Evolutionary conservation across 2,329 filamentous ascomycete genomes (phyloP), one percentile per base, ranked within the genome.

Genomic region (Aspergillus floridensis): DNA sequence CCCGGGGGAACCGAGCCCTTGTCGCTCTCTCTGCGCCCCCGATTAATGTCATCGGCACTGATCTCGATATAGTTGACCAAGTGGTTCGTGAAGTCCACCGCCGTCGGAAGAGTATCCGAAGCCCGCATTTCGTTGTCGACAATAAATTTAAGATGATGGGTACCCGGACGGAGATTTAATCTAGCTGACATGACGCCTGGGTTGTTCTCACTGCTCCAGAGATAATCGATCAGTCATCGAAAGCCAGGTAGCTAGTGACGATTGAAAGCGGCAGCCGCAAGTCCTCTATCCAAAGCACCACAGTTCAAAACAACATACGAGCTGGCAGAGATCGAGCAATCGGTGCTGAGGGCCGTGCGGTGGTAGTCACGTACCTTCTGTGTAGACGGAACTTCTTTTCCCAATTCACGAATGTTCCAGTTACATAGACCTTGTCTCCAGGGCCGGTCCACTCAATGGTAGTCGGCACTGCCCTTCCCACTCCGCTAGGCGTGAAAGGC

Each of bases 51-150:
- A 58, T 92, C 88, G 38, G 91, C 86, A 68, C 85, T 91, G 63
- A 98, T 90, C 79, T 99, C 95, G 71, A 99, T 91, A 74, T 98
- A 99, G 78, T 99, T 99, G 77, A 99, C 93, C 19, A 99, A 82
- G 72, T 96, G 96, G 79, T 98, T 98, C 65, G 92, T 96, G 74
- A 96, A 97, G 75, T 99, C 95, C 59, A 99, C 95, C 1, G 95
- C 96, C 0, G 95, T 98, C 14, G 95, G 93, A 57, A 97, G 82
- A 64, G 90, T 86, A 61, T 90, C 87, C 16, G 92, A 95, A 14
- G 92, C 95, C 72, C 89, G 86, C 92, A 97, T 96, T 70, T 93
- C 88, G 59, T 90, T 91, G 77, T 98, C 93, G 53, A 97, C 92
- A 66, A 99, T 84, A 78, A 98, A 99, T 72, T 96, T 93, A 70